Evolutionary conservation across 2,329 filamentous ascomycete genomes (phyloP).

Genomic region (Podosphaera aphanis): DNA sequence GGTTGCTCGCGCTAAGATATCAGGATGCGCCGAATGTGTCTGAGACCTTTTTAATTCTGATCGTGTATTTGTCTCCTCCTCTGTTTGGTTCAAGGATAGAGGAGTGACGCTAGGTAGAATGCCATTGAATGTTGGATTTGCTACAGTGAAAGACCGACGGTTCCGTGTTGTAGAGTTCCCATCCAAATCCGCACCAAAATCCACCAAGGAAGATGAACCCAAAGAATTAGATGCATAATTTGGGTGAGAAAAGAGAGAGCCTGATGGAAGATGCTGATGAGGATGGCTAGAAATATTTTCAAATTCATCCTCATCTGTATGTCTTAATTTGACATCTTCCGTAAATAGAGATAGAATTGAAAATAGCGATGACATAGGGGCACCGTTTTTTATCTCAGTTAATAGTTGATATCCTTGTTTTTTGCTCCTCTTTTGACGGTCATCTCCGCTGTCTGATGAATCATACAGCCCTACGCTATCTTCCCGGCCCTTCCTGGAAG

Average conservation of each 20-base stretch:
- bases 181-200: slow-evolving; percentile 9
- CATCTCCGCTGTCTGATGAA: slow-evolving; percentile 45
- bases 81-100: slow-evolving; percentile 38
- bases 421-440: slow-evolving; percentile 30
- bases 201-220: slow-evolving; percentile 14
- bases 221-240: slow-evolving; percentile 15
- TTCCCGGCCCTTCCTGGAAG: slow-evolving; percentile 31
- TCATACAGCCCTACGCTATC: slow-evolving; percentile 21
- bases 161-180: slow-evolving; percentile 31
- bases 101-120: slow-evolving; percentile 43
- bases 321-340: slow-evolving; percentile 65
- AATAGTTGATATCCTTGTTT: slow-evolving; percentile 82
- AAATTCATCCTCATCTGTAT: slow-evolving; percentile 32
- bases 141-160: slow-evolving; percentile 11
- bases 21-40: slow-evolving; percentile 70
- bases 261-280: not conserved
- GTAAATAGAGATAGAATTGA: slow-evolving; percentile 94
- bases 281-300: slow-evolving; percentile 12
- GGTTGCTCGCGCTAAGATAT: slow-evolving; percentile 87
- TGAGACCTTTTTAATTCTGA: slow-evolving; percentile 21
- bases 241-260: slow-evolving; percentile 1
- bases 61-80: slow-evolving; percentile 9
- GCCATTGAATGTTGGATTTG: slow-evolving; percentile 16
- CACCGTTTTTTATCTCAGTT: slow-evolving; percentile 92
- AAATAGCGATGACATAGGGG: slow-evolving; percentile 94